Conservation (phyloP, 768 basidiomycete species). For the Austroboletus eburneus region DNA sequence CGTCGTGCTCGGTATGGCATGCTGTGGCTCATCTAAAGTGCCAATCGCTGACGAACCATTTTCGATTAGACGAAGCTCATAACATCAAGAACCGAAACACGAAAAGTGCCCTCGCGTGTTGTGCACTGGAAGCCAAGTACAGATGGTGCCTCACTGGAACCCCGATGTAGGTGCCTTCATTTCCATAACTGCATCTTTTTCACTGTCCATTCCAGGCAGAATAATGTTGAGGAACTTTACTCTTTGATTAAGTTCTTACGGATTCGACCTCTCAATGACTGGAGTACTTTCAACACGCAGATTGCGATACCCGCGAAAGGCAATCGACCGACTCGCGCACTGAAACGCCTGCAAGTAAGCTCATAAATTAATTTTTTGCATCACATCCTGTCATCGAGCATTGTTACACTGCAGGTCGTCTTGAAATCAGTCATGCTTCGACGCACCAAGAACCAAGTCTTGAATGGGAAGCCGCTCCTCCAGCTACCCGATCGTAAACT, state of each 20-base stretch:
- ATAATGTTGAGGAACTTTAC: constrained; percentile 85
- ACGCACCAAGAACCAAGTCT: constrained; percentile 65
- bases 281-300: constrained; percentile 71
- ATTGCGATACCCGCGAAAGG: constrained; percentile 78
- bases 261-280: constrained; percentile 75
- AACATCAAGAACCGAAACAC: constrained; percentile 87
- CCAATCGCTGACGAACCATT: background rate
- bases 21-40: background rate
- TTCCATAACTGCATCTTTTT: background rate
- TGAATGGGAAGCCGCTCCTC: constrained; percentile 81
- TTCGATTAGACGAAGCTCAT: constrained; percentile 79
- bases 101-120: constrained; percentile 75
- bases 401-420: constrained; percentile 51
- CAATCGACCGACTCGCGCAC: constrained; percentile 59
- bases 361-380: background rate
- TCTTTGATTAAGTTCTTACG: constrained; percentile 87
- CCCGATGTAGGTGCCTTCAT: constrained; percentile 47
- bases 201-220: constrained; percentile 52
- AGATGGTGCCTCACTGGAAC: constrained; percentile 90
- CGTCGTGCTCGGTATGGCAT: constrained; percentile 68
- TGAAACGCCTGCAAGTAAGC: constrained; percentile 78
- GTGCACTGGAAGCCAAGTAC: constrained; percentile 69
- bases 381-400: background rate
- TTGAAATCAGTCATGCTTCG: constrained; percentile 87
- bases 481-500: constrained; percentile 74